These are phyloP conservation scores for Monascus ruber DNA, from an alignment of 2,329 filamentous ascomycete genomes.

Conservation along the genomic window DNA sequence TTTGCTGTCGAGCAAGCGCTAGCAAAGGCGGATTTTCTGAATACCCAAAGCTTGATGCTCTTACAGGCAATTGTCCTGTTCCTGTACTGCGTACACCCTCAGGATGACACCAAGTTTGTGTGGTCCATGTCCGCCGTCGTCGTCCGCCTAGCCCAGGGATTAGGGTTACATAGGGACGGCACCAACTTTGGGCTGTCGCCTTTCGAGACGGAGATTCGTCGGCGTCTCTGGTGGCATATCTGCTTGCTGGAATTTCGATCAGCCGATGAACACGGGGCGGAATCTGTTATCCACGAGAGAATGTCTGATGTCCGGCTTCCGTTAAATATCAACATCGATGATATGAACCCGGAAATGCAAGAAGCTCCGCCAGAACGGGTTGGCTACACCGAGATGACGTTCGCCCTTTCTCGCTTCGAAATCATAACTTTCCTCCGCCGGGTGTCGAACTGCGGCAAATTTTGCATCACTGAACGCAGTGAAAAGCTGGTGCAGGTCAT, in stretches of 20 bases:
- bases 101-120: slow-evolving; percentile 31
- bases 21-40: slow-evolving; percentile 51
- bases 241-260: slow-evolving; percentile 37
- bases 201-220: slow-evolving; percentile 42
- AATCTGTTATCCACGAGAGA: slow-evolving; percentile 32
- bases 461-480: slow-evolving; percentile 23
- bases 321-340: slow-evolving; percentile 42
- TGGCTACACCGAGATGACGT: slow-evolving; percentile 45
- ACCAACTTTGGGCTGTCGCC: slow-evolving; percentile 35
- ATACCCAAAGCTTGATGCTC: slow-evolving; percentile 50
- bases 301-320: slow-evolving; percentile 39
- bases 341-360: slow-evolving; percentile 38
- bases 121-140: slow-evolving; percentile 34
- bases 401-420: slow-evolving; percentile 42
- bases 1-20: slow-evolving; percentile 54
- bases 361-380: slow-evolving; percentile 38
- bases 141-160: slow-evolving; percentile 31
- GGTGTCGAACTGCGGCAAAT: slow-evolving; percentile 21
- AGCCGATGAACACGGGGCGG: slow-evolving; percentile 40
- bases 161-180: slow-evolving; percentile 43
- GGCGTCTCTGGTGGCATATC: slow-evolving; percentile 43
- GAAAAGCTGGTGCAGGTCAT: slow-evolving; percentile 40
- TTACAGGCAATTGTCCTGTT: slow-evolving; percentile 54
- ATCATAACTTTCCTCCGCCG: slow-evolving; percentile 35
- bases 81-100: slow-evolving; percentile 38